Conservation (phyloP, 2,329 filamentous ascomycete genomes). For the Oidium heveae region DNA sequence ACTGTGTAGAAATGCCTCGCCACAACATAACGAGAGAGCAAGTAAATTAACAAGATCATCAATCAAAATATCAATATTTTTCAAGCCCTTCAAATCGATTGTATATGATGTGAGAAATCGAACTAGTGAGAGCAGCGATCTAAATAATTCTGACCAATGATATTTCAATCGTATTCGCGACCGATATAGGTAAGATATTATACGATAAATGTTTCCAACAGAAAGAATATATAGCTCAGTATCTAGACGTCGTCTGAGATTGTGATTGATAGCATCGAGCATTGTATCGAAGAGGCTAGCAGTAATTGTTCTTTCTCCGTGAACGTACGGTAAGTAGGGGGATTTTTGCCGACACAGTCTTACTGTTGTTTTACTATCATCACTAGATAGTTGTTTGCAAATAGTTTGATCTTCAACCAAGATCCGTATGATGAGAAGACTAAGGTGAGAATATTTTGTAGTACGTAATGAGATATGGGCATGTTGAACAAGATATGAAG, state of each 20-base stretch:
- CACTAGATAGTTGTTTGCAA: conserved; percentile 62
- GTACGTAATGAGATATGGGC: conserved; percentile 61
- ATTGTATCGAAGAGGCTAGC: conserved; percentile 63
- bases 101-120: conserved; percentile 79
- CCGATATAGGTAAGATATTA: conserved; percentile 63
- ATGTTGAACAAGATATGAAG: conserved; percentile 83
- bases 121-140: conserved; percentile 63
- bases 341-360: conserved; percentile 74
- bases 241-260: conserved; percentile 64
- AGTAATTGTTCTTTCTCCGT: conserved; percentile 46
- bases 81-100: conserved; percentile 42
- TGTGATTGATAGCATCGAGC: conserved; percentile 83
- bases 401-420: conserved; percentile 64
- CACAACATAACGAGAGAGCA: conserved; percentile 59
- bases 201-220: conserved; percentile 56
- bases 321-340: conserved; percentile 55
- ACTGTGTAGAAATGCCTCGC: conserved; percentile 75
- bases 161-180: conserved; percentile 61
- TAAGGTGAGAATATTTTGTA: conserved; percentile 62
- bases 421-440: conserved; percentile 62
- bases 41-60: conserved; percentile 60
- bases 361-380: conserved; percentile 47
- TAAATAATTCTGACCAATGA: conserved; percentile 92
- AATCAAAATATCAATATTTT: conserved; percentile 47
- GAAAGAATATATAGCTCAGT: conserved; percentile 62